Evolutionary conservation across 805 yeast species (phyloP).

Genomic region (Tetrapisispora iriomotensis): DNA sequence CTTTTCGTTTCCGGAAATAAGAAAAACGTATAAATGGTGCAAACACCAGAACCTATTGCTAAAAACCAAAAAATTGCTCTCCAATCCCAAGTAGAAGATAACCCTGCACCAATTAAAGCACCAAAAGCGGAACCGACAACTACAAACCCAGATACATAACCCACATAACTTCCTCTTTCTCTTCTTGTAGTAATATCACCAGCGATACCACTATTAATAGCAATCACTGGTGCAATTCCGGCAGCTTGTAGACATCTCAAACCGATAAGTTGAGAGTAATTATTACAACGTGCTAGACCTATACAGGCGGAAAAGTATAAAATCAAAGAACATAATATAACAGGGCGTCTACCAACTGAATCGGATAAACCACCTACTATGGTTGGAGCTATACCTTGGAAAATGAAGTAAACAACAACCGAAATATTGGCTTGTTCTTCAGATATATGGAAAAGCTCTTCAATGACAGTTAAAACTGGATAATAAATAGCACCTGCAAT

Average conservation of each 20-base stretch:
- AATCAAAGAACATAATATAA: slow-evolving; percentile 43
- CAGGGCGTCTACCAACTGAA: slow-evolving; percentile 60
- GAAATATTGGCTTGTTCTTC: slow-evolving; percentile 56
- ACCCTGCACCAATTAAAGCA: slow-evolving; percentile 50
- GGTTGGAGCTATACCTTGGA: slow-evolving; percentile 72
- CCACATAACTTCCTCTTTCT: slow-evolving; percentile 64
- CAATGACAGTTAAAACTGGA: slow-evolving; percentile 59
- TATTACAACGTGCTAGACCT: slow-evolving; percentile 51
- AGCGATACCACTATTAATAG: slow-evolving; percentile 58
- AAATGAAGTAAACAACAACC: slow-evolving; percentile 63
- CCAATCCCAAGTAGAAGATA: slow-evolving; percentile 49
- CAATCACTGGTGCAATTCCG: slow-evolving; percentile 66
- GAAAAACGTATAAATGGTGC: slow-evolving; percentile 28
- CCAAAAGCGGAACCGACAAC: slow-evolving; percentile 71
- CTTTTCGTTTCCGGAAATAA: slow-evolving; percentile 70
- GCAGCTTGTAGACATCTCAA: slow-evolving; percentile 70
- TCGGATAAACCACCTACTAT: slow-evolving; percentile 64
- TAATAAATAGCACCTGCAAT: slow-evolving; percentile 70
- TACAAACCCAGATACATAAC: slow-evolving; percentile 53
- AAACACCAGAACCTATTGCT: slow-evolving; percentile 50
- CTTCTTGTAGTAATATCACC: slow-evolving; percentile 62
- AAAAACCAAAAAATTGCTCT: slow-evolving; percentile 70
- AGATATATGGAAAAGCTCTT: slow-evolving; percentile 42
- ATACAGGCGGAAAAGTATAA: slow-evolving; percentile 53
- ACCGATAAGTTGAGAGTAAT: slow-evolving; percentile 52